phyloP scores from a whole-genome alignment of 768 basidiomycete genomes.

The Russula sp. region DNA sequence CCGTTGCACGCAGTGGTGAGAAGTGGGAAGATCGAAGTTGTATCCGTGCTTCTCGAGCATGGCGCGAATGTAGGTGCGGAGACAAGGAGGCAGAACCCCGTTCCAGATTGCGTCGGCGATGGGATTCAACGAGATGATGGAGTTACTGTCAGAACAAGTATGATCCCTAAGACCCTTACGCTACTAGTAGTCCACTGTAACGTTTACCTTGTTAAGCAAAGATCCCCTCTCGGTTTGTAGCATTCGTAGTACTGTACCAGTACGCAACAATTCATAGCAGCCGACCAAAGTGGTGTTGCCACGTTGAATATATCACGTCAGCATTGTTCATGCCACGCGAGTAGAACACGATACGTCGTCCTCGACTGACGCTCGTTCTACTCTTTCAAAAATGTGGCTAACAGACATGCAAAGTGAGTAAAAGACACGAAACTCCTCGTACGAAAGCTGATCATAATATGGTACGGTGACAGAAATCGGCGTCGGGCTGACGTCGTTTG shows the following conservation, averaged over 20 bases:
- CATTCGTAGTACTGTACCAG: too few species aligned
- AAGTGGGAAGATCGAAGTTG: neutral
- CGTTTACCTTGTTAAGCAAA: too few species aligned
- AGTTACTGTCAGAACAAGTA: too few species aligned
- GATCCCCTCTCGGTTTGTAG: too few species aligned
- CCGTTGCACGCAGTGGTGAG: neutral
- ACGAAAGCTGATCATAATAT: neutral
- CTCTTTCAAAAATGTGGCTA: conserved; percentile 50
- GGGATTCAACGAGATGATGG: too few species aligned
- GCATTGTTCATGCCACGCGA: neutral
- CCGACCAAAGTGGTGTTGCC: too few species aligned
- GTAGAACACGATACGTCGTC: neutral
- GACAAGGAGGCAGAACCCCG: neutral
- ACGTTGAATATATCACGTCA: neutral
- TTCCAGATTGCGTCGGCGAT: too few species aligned
- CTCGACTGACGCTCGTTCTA: neutral
- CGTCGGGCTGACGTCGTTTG: conserved; percentile 94
- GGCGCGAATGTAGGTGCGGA: neutral
- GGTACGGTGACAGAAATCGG: conserved; percentile 69
- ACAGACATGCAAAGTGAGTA: conserved; percentile 62
- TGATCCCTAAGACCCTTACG: too few species aligned
- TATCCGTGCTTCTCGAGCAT: neutral
- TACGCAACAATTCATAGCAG: too few species aligned
- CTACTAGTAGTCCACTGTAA: too few species aligned
- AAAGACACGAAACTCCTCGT: neutral